phyloP scores from a whole-genome alignment of 352 stramenopile species.

The Phytophthora hibernalis region DNA sequence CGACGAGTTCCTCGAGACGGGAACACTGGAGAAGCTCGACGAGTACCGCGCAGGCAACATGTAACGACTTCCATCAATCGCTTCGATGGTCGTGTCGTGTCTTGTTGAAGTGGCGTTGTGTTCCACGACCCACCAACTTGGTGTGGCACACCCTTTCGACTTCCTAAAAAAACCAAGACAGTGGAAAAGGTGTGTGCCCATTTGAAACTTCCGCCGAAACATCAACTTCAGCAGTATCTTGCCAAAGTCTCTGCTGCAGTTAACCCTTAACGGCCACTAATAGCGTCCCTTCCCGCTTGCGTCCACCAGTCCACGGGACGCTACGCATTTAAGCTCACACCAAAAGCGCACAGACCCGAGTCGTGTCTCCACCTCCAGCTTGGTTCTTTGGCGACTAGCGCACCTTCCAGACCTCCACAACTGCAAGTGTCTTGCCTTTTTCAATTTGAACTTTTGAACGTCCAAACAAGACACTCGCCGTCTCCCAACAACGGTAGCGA shows the following conservation, averaged over 20 bases:
- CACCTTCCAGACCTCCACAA: not conserved
- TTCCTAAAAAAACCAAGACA: not conserved
- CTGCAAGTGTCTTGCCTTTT: constrained; percentile 1
- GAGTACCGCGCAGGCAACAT: constrained; percentile 88
- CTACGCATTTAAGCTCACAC: not conserved
- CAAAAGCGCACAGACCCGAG: not conserved
- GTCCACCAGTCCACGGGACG: not conserved
- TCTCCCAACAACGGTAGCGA: not conserved
- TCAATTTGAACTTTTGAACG: constrained; percentile 35
- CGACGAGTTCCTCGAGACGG: constrained; percentile 87
- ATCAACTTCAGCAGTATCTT: constrained; percentile 23
- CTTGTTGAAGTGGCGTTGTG: not conserved
- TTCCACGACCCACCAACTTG: not conserved
- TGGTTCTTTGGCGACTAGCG: not conserved
- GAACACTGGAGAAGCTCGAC: constrained; percentile 80
- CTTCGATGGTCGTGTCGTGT: not conserved
- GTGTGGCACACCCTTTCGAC: not conserved
- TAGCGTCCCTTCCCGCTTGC: constrained; percentile 28
- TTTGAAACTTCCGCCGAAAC: constrained; percentile 9
- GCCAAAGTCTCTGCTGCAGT: constrained; percentile 1
- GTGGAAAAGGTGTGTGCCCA: not conserved
- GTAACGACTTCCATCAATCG: constrained; percentile 35
- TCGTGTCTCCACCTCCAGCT: not conserved
- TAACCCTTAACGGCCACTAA: constrained; percentile 24
- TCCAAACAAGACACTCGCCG: constrained; percentile 14